Conservation (phyloP, 2,329 filamentous ascomycete species). For the Xylaria sp. region DNA sequence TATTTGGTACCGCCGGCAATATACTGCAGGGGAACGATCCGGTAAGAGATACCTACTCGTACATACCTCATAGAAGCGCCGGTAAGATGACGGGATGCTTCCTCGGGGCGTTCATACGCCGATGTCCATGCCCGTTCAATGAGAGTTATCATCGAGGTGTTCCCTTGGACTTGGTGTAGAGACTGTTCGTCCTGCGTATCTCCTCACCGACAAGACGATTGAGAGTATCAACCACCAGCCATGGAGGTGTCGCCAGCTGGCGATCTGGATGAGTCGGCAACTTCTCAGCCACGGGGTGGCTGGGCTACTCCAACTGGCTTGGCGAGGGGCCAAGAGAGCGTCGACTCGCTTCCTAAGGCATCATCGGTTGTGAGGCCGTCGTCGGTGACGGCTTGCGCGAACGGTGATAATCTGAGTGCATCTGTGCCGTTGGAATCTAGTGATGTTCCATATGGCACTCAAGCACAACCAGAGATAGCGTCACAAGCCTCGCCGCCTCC, state of each 20-base stretch:
- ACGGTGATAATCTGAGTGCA: too few relatives aligned
- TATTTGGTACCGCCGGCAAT: neutral
- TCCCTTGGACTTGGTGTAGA: neutral
- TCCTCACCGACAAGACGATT: neutral
- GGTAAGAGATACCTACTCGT: neutral
- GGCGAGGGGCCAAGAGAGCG: neutral
- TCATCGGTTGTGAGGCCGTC: conserved; percentile 18
- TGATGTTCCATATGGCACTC: neutral
- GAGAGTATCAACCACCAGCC: neutral
- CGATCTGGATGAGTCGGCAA: neutral
- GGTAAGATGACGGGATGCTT: too few relatives aligned
- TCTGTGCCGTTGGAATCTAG: too few relatives aligned
- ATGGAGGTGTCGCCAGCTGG: conserved; percentile 13
- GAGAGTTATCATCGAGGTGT: too few relatives aligned
- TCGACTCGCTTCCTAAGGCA: neutral
- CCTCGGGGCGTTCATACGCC: too few relatives aligned
- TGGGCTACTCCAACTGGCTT: neutral
- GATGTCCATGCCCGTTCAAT: too few relatives aligned
- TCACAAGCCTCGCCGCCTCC: conserved; percentile 23
- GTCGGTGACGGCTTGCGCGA: conserved; percentile 10
- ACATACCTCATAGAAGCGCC: neutral
- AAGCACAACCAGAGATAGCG: conserved; percentile 19
- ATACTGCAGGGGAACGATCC: neutral
- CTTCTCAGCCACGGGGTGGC: conserved; percentile 1
- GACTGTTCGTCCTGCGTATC: neutral